Evolutionary conservation across 768 basidiomycete species (phyloP).

Genomic region (Agaricus bisporus): DNA sequence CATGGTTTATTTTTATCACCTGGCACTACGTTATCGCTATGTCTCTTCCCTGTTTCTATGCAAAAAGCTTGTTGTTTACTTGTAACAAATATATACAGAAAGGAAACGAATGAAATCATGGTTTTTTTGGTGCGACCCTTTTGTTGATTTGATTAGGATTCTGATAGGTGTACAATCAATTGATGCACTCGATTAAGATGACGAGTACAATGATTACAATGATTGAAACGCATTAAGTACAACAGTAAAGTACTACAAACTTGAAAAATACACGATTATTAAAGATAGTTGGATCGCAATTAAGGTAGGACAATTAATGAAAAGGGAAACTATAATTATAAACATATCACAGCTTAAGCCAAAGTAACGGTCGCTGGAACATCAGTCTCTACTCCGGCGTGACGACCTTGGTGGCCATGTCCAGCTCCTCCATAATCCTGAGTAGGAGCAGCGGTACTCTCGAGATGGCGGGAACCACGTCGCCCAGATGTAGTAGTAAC

Average conservation of each 20-base stretch:
- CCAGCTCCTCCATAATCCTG: background rate
- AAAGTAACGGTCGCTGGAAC: background rate
- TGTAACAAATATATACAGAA: background rate
- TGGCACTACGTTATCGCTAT: conserved; percentile 6
- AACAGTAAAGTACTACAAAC: too few species aligned
- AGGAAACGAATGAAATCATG: background rate
- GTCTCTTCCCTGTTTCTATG: background rate
- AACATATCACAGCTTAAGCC: background rate
- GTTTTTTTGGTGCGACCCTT: background rate
- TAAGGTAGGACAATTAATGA: too few species aligned
- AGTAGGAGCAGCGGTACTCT: background rate
- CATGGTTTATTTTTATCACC: background rate
- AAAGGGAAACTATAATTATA: too few species aligned
- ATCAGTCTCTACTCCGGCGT: background rate
- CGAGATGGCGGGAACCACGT: background rate
- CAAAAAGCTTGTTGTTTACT: background rate
- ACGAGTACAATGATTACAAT: too few species aligned
- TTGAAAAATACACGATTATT: too few species aligned
- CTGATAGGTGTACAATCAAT: too few species aligned
- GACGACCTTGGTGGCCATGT: background rate
- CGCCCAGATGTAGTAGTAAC: background rate
- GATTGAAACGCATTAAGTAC: too few species aligned
- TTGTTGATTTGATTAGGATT: too few species aligned
- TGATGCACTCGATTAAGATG: too few species aligned
- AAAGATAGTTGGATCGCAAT: too few species aligned